Evolutionary conservation across 2,329 filamentous ascomycete genomes (phyloP).

Genomic region (Magnaporthiopsis rhizophila): DNA sequence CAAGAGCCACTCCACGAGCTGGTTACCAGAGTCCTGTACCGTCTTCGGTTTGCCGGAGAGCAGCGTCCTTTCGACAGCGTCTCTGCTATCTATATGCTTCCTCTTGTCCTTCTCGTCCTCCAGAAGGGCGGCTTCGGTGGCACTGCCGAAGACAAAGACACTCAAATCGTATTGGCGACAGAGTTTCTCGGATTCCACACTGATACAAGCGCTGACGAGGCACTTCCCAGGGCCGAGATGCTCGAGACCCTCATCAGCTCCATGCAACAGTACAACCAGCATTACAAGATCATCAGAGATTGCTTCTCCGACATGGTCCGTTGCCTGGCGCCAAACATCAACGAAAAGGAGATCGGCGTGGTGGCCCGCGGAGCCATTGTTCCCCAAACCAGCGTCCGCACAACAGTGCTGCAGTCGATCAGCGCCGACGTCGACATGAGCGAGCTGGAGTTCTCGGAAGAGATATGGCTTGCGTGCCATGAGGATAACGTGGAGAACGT

Average conservation of each 20-base stretch:
- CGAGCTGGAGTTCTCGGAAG: slow-evolving; percentile 75
- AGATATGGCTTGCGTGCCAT: slow-evolving; percentile 90
- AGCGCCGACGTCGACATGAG: slow-evolving; percentile 88
- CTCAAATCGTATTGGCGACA: slow-evolving; percentile 80
- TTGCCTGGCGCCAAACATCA: slow-evolving; percentile 77
- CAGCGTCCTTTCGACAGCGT: slow-evolving; percentile 89
- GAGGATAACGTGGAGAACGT: slow-evolving; percentile 85
- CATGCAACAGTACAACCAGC: slow-evolving; percentile 84
- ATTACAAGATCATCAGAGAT: slow-evolving; percentile 93
- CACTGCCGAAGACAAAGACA: slow-evolving; percentile 70
- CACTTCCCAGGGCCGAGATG: slow-evolving; percentile 69
- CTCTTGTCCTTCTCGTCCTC: slow-evolving; percentile 72
- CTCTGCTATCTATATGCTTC: slow-evolving; percentile 79
- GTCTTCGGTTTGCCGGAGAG: slow-evolving; percentile 81
- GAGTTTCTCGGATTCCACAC: slow-evolving; percentile 89
- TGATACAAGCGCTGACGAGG: slow-evolving; percentile 63
- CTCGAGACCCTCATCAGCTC: slow-evolving; percentile 64
- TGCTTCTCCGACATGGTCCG: slow-evolving; percentile 81
- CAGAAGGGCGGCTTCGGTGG: slow-evolving; percentile 69
- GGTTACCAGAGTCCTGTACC: slow-evolving; percentile 82
- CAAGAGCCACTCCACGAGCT: slow-evolving; percentile 78
- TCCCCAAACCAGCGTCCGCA: slow-evolving; percentile 70
- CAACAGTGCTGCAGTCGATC: slow-evolving; percentile 80
- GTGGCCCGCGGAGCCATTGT: slow-evolving; percentile 76
- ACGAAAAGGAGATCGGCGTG: slow-evolving; percentile 59